Percentiles rank a stretch among this genome's conserved stretches.
Evolutionary conservation across 2,329 filamentous ascomycete species (phyloP).

Genomic region (Fusarium sp.): DNA sequence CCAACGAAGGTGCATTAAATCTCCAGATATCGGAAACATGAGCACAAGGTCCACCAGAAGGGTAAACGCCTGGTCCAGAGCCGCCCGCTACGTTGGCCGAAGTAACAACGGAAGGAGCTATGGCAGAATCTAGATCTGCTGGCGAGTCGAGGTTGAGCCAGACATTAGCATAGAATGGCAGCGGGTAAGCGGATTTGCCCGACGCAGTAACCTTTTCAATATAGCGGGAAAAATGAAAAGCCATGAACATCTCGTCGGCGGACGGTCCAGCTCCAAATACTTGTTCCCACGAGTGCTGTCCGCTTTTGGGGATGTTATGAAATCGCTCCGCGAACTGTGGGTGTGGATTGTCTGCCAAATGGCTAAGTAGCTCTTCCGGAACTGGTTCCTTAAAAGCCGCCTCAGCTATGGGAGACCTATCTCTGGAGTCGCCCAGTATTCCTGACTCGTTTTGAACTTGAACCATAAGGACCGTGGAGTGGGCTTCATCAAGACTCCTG

Average conservation of each 20-base stretch:
- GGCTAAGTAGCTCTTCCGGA: conserved; percentile 11
- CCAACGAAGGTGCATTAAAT: conserved; percentile 52
- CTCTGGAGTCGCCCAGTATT: conserved; percentile 61
- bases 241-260: conserved; percentile 49
- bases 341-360: conserved; percentile 1
- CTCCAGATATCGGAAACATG: conserved; percentile 52
- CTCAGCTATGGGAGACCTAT: conserved; percentile 54
- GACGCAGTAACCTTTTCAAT: conserved; percentile 44
- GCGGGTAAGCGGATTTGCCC: conserved; percentile 40
- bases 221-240: conserved; percentile 46
- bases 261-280: conserved; percentile 45
- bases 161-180: conserved; percentile 46
- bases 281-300: conserved; percentile 40
- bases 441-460: conserved; percentile 65
- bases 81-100: conserved; percentile 42
- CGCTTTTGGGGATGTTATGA: not conserved
- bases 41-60: conserved; percentile 43
- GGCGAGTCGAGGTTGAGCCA: conserved; percentile 42
- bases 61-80: conserved; percentile 47
- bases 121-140: conserved; percentile 32
- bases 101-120: conserved; percentile 37
- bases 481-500: conserved; percentile 55
- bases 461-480: conserved; percentile 63
- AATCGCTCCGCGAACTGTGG: conserved; percentile 12
- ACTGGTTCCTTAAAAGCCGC: conserved; percentile 27